Base-by-base conservation (phyloP, 176 grass and related monocot genomes). In the Triticum timopheevii region DNA sequence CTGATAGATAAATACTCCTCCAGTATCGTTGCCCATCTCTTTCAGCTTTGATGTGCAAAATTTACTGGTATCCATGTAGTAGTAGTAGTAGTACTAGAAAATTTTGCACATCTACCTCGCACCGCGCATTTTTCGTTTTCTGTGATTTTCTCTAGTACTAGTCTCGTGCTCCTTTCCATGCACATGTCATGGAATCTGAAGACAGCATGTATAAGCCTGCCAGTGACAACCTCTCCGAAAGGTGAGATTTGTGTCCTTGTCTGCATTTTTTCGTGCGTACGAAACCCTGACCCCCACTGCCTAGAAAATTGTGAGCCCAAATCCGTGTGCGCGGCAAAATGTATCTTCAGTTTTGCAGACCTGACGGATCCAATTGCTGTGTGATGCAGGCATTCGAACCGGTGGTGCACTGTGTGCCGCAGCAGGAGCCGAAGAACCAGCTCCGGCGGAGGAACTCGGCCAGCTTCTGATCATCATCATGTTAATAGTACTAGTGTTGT, bases 401-500 rank as follows among this genome's bases (percentile, higher is more conserved):
- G 38, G 83, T 94, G 69, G 85, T 91, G 73, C 97, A 88, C 9
- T 80, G 73, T 68, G 87, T 90, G 77, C 89, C 77, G 1, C 94
- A 81, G 62, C 85, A 86, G 45, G 94, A 94, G 83, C 83, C 81
- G 17, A 86, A 89, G 90, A 84, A 90, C 70, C 84, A 69, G 61
- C 86, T 96, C 44, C 87, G 90, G 78, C 89, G 94, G 83, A 91
- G 50, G 77, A 99, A 92, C 77, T 99, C 94, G 17, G 87, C 88
- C 80, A 69, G 76, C 78, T 88, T 99, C 87, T 99, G 85, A 96
- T 89, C 84, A 87, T 99, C 83, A 94, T 89, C 83, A 84, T 86
- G 81, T 71, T 56, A 84, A 85, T 85, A 82, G 28, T 83, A 66
- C 27, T 27, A 64, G 22, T 39, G 82, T 45, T 19, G 4, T 77